Conservation (phyloP, 257 asterid genomes). For the Solanum neorickii region DNA sequence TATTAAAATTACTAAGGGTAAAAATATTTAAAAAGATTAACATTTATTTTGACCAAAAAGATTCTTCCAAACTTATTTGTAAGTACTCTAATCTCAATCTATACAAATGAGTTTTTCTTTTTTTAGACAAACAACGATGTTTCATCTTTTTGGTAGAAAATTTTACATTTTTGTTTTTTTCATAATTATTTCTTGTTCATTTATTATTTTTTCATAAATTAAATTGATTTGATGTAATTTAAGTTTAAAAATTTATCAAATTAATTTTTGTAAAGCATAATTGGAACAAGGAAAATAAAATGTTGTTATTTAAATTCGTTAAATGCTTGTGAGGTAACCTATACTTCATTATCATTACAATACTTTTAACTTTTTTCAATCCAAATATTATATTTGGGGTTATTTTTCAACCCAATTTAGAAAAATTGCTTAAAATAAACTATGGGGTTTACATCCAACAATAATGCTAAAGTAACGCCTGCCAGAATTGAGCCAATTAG, state of each 20-base stretch:
- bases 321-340: background rate
- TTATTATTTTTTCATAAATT: background rate
- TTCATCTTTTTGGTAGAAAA: background rate
- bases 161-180: background rate
- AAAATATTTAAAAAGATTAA: no score
- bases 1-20: no score
- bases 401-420: background rate
- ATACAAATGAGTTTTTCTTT: background rate
- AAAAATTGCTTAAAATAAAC: conserved; percentile 55
- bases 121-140: background rate
- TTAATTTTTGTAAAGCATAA: background rate
- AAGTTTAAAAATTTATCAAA: no score
- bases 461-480: conserved; percentile 24
- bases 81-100: background rate
- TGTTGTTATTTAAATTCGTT: background rate
- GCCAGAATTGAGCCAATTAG: conserved; percentile 58
- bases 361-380: background rate
- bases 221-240: background rate
- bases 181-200: background rate
- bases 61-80: background rate
- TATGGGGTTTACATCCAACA: conserved; percentile 33
- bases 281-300: background rate
- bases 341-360: background rate
- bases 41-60: no score
- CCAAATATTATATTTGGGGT: background rate